A percentile compares a stretch with the other conserved stretches of the same genome.
Evolutionary conservation across 805 yeast genomes (phyloP).

Genomic region (Zygosaccharomyces lentus): DNA sequence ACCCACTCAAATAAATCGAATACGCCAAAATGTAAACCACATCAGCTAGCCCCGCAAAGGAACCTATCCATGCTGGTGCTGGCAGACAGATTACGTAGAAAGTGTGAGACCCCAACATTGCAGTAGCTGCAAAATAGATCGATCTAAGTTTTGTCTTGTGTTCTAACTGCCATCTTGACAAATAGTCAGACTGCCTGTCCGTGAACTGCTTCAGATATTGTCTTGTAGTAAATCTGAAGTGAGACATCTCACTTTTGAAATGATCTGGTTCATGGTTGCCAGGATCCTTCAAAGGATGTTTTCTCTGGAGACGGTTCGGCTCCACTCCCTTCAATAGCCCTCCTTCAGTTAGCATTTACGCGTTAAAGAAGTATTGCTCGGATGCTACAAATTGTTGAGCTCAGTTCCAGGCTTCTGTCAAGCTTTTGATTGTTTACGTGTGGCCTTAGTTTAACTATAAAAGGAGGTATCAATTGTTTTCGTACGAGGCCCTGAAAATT

Average conservation of each 20-base stretch:
- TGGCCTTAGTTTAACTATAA: neutral
- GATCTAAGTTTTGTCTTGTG: slow-evolving; percentile 54
- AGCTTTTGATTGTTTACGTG: neutral
- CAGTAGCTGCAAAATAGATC: slow-evolving; percentile 77
- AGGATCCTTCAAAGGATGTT: slow-evolving; percentile 48
- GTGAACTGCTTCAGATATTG: slow-evolving; percentile 50
- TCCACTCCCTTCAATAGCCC: slow-evolving; percentile 4
- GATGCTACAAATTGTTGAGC: neutral
- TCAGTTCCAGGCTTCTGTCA: neutral
- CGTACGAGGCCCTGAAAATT: neutral
- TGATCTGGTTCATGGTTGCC: slow-evolving; percentile 68
- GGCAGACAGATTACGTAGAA: slow-evolving; percentile 90
- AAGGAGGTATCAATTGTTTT: neutral
- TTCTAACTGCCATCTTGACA: slow-evolving; percentile 52
- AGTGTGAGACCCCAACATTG: slow-evolving; percentile 88
- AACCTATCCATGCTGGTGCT: slow-evolving; percentile 77
- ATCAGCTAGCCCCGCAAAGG: slow-evolving; percentile 53
- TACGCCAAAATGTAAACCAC: slow-evolving; percentile 60
- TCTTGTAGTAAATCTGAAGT: slow-evolving; percentile 53
- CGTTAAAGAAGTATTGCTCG: neutral
- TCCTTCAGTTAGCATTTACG: neutral
- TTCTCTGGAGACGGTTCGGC: slow-evolving; percentile 21
- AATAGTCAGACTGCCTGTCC: slow-evolving; percentile 56
- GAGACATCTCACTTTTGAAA: slow-evolving; percentile 56
- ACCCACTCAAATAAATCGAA: slow-evolving; percentile 64